phyloP scores from a whole-genome alignment of 495 filamentous ascomycete species.

The Annulohypoxylon nitens region DNA sequence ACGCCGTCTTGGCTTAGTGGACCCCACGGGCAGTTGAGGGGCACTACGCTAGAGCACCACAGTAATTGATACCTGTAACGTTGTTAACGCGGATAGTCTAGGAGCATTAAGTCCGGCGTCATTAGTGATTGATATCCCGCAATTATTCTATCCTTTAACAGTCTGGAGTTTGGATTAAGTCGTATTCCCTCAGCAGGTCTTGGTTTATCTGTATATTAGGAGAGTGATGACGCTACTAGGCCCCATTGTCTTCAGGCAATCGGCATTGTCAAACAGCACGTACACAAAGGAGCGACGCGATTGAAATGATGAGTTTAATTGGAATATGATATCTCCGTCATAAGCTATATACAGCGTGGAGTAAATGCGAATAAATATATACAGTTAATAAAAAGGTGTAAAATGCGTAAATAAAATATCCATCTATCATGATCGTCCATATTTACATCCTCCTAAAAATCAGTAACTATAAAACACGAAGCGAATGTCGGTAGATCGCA shows the following conservation, averaged over 20 bases:
- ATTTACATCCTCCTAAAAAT: constrained; percentile 31
- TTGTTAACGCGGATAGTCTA: neutral
- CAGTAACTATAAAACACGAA: constrained; percentile 21
- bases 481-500: constrained; percentile 13
- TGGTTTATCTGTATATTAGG: neutral
- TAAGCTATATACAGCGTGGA: constrained; percentile 29
- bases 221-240: neutral
- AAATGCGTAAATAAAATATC: neutral
- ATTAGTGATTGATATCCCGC: neutral
- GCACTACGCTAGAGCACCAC: neutral
- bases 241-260: no score
- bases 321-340: neutral
- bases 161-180: neutral
- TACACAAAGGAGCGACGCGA: neutral
- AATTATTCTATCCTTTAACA: neutral
- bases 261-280: neutral
- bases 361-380: constrained; percentile 20
- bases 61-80: neutral
- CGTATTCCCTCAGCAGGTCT: neutral
- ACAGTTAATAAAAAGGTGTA: constrained; percentile 23
- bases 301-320: neutral
- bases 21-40: neutral
- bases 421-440: constrained; percentile 5
- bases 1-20: neutral
- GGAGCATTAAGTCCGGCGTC: neutral